phyloP scores from a whole-genome alignment of 768 basidiomycete species.

The Lyophyllum shimeji region DNA sequence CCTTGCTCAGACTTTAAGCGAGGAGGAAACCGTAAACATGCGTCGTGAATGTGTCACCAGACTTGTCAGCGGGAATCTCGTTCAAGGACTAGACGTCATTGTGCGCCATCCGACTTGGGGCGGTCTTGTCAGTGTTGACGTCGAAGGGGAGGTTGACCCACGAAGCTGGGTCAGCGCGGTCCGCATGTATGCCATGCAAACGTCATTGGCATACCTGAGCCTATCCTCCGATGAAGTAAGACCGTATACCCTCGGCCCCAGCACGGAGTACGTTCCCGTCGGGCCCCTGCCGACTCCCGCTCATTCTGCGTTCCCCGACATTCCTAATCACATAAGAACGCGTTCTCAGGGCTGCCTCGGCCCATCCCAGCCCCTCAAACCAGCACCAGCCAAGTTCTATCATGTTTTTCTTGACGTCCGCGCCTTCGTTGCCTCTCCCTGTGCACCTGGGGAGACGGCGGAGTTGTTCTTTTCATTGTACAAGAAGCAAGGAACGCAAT shows the following conservation, averaged over 20 bases:
- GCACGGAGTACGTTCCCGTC: conserved; percentile 45
- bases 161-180: conserved; percentile 88
- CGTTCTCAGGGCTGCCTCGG: conserved; percentile 36
- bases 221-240: conserved; percentile 43
- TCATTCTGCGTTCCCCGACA: conserved; percentile 72
- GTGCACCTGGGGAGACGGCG: conserved; percentile 87
- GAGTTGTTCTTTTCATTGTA: conserved; percentile 95
- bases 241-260: conserved; percentile 40
- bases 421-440: conserved; percentile 89
- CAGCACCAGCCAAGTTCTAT: conserved; percentile 70
- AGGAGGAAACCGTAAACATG: conserved; percentile 81
- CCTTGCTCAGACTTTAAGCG: conserved; percentile 81
- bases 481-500: conserved; percentile 78
- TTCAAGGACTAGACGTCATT: conserved; percentile 91
- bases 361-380: conserved; percentile 30
- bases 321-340: conserved; percentile 36
- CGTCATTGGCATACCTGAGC: conserved; percentile 75
- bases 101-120: conserved; percentile 95
- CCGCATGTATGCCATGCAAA: conserved; percentile 91
- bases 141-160: conserved; percentile 77
- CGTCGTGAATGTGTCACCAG: conserved; percentile 85
- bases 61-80: conserved; percentile 86
- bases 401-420: conserved; percentile 90
- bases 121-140: conserved; percentile 85
- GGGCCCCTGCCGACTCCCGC: conserved; percentile 58